phyloP scores from a whole-genome alignment of 2,329 filamentous ascomycete genomes.

The Westerdykella aurantiaca region DNA sequence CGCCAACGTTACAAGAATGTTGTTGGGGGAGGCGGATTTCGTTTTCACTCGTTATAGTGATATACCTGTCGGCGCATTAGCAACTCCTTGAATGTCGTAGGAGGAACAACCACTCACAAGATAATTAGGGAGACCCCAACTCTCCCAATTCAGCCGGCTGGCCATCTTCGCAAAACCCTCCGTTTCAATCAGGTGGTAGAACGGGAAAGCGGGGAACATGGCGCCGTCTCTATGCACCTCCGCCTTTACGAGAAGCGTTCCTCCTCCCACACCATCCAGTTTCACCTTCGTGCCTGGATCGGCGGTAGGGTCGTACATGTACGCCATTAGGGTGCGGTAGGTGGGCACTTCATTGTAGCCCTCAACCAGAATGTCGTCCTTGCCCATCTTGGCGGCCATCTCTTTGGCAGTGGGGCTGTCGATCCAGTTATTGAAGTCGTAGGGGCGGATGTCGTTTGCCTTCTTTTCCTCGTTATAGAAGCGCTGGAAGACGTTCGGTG shows the following conservation, averaged over 20 bases:
- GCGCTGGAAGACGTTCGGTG: constrained; percentile 91
- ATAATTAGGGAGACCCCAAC: constrained; percentile 91
- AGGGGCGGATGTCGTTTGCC: constrained; percentile 69
- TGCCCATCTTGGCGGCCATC: constrained; percentile 72
- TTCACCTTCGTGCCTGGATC: constrained; percentile 60
- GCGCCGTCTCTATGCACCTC: constrained; percentile 95
- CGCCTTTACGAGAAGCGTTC: constrained; percentile 86
- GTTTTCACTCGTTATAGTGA: constrained; percentile 73
- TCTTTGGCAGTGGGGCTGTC: constrained; percentile 76
- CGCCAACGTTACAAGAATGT: not conserved
- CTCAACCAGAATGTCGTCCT: constrained; percentile 88
- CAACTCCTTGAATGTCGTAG: not conserved
- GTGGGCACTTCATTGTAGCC: constrained; percentile 92
- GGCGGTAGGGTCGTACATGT: constrained; percentile 54
- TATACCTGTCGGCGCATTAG: constrained; percentile 57
- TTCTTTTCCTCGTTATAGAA: constrained; percentile 65
- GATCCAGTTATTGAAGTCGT: constrained; percentile 98
- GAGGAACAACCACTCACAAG: constrained; percentile 57
- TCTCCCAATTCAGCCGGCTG: constrained; percentile 74
- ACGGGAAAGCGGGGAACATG: constrained; percentile 96
- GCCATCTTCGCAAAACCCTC: constrained; percentile 99
- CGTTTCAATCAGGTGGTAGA: constrained; percentile 96
- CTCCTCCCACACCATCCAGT: constrained; percentile 90
- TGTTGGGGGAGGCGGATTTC: not conserved
- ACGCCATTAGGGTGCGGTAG: constrained; percentile 86